Base-by-base conservation (phyloP, 116 monocot species). In the Iris pallida region DNA sequence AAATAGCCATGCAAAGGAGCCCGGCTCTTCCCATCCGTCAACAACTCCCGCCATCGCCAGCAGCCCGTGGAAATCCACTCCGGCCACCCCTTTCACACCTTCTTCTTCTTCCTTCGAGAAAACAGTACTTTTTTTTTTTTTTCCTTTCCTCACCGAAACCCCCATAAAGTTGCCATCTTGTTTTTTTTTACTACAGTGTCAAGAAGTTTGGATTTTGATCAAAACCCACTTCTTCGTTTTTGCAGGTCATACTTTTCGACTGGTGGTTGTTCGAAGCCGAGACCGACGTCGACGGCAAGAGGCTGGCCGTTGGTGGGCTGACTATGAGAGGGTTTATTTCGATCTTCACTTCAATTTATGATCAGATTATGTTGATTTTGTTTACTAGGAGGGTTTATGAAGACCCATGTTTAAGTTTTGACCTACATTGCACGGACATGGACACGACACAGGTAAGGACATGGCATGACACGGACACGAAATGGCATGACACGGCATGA, bases 251-350 rank as follows among this genome's bases (percentile, higher is more conserved):
- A 10, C 13, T 59, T 7, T 5, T 2, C 40, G 59, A 59, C 1
- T 59, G 59, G 59, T 59, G 59, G 59, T 20, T 59, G 30, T 9
- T 59, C 59, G 41, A 20, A 59, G 20, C 40, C 40, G 59, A 41
- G 40, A 40, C 59, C 11, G 40, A 20, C 30, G 8, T 41, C 59
- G 40, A n/a, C 20, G 59, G 59, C 10, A 59, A 59, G 59, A 59
- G 59, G 15, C 20, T 59, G 40, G 59, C 59, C 20, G 59, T 59
- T 12, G 59, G 40, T 11, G 59, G 59, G 9, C 11, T 59, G 20
- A 59, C 2, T 3, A 30, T 3, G 3, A 30, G 30, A 30, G 30
- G 30, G 30, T 30, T 30, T 30, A 3, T 30, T 30, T 30, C 3
- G 30, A 30, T 30, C 30, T 30, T 30, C 30, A 30, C 30, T 30